Base-by-base conservation (phyloP, 192 early-diverging fungal species). In the Mortierella antarctica region DNA sequence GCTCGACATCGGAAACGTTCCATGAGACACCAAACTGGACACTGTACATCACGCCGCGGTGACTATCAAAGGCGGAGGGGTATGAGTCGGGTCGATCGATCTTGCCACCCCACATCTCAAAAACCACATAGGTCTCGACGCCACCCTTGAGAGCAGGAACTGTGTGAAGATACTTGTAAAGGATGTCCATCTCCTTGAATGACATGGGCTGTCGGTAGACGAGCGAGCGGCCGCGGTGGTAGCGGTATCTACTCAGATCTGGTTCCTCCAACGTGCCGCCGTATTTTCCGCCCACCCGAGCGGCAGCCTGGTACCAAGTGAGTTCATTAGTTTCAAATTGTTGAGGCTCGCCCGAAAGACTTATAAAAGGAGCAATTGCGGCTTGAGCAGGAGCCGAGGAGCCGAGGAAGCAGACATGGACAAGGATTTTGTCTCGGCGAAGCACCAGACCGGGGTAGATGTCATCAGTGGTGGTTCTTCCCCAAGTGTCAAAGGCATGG, bases 71-170 rank as follows among this genome's bases (percentile, higher is more conserved):
- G 39, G 53, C 59, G 10, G 69, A 54, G 10, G 61, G 45, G 21
- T 49, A 57, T n/a, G n/a, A n/a, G n/a, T 42, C 53, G 23, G 57
- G 51, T 31, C 49, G 6, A 47, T 50, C 51, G 57, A 62, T 13
- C 48, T 63, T 65, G 40, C 57, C 55, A 54, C 45, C 71, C 55
- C 62, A 65, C 17, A 73, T 41, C 42, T 73, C 71, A 50, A 73
- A 65, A 14, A 65, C 49, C 41, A 73, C 45, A 23, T 56, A 51
- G 1, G 52, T 52, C n/a, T 2, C 39, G 3, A 45, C 31, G 62
- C 56, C 31, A 54, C 56, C n/a, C 12, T 57, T 39, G 4, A 55
- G 23, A 20, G 63, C 15, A 18, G 55, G 40, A n/a, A 58, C 17
- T 8, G 23, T 57, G 1, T 31, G 31, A 15, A 73, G 63, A 50